Conservation (phyloP, 2,329 filamentous ascomycete species). For the Penicillium sp. region DNA sequence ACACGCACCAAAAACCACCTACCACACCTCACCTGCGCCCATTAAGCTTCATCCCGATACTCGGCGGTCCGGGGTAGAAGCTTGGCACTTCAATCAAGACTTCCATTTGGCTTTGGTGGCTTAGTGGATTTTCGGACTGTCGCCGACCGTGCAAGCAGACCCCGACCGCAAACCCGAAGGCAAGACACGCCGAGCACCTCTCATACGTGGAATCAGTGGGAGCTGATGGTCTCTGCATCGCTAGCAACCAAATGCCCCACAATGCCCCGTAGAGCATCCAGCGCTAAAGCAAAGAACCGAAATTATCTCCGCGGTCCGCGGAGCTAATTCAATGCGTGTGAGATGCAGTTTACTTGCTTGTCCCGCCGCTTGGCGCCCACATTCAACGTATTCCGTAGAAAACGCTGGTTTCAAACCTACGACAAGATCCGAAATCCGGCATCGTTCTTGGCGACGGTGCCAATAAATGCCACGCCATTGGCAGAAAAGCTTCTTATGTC, state of each 20-base stretch:
- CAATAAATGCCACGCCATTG: conserved; percentile 15
- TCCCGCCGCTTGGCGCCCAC: not conserved
- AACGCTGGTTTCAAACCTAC: conserved; percentile 1
- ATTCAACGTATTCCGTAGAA: not conserved
- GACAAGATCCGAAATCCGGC: not conserved
- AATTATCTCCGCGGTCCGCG: not conserved
- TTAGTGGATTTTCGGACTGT: conserved; percentile 14
- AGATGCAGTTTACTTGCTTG: not conserved
- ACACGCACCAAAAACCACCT: too few species aligned
- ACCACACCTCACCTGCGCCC: too few species aligned
- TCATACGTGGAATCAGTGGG: too few species aligned
- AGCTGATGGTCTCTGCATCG: not conserved
- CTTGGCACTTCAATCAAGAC: conserved; percentile 18
- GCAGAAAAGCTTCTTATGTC: conserved; percentile 15
- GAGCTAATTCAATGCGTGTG: not conserved
- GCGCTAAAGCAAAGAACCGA: not conserved
- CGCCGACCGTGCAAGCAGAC: conserved; percentile 6
- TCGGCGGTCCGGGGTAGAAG: conserved; percentile 11
- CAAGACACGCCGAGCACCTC: not conserved
- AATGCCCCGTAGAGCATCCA: not conserved
- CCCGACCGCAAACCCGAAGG: not conserved
- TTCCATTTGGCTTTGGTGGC: conserved; percentile 3
- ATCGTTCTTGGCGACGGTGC: conserved; percentile 11
- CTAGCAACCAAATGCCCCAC: not conserved
- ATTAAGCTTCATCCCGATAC: conserved; percentile 11